Conservation (phyloP, 2,329 filamentous ascomycete genomes). For the Colletotrichum liaoningense region DNA sequence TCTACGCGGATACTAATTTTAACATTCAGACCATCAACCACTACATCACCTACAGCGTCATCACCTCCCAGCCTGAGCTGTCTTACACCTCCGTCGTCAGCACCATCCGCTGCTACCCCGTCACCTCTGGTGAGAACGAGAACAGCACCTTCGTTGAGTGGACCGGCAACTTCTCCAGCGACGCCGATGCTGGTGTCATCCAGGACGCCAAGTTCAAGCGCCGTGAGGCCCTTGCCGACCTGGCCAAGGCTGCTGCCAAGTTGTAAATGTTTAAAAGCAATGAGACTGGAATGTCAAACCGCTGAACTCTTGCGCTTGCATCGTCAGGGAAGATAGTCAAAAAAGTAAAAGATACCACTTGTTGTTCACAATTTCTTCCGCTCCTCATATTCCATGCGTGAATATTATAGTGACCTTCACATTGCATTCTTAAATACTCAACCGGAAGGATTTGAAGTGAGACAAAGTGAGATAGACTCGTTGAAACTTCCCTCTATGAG, state of each 20-base stretch:
- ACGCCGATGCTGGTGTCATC: conserved; percentile 78
- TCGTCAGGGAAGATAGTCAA: not conserved
- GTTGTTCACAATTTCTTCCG: not conserved
- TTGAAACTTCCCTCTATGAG: too few relatives aligned
- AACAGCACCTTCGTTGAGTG: conserved; percentile 76
- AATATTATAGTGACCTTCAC: too few relatives aligned
- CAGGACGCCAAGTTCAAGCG: conserved; percentile 83
- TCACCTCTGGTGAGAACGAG: conserved; percentile 75
- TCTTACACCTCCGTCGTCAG: conserved; percentile 75
- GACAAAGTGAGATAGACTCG: too few relatives aligned
- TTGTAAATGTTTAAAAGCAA: conserved; percentile 18
- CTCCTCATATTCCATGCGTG: not conserved
- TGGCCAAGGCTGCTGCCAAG: conserved; percentile 63
- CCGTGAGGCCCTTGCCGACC: conserved; percentile 75
- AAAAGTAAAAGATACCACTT: conserved; percentile 14
- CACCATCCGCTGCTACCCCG: conserved; percentile 72
- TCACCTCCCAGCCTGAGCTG: conserved; percentile 73
- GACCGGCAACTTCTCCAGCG: conserved; percentile 76
- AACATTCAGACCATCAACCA: conserved; percentile 71
- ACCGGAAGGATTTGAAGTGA: too few relatives aligned
- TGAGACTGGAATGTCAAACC: not conserved
- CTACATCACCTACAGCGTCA: conserved; percentile 80
- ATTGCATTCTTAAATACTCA: too few relatives aligned
- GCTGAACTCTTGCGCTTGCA: not conserved
- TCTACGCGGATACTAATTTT: not conserved